phyloP scores from a whole-genome alignment of 495 filamentous ascomycete genomes.

The Penicillium dipodomyicola region DNA sequence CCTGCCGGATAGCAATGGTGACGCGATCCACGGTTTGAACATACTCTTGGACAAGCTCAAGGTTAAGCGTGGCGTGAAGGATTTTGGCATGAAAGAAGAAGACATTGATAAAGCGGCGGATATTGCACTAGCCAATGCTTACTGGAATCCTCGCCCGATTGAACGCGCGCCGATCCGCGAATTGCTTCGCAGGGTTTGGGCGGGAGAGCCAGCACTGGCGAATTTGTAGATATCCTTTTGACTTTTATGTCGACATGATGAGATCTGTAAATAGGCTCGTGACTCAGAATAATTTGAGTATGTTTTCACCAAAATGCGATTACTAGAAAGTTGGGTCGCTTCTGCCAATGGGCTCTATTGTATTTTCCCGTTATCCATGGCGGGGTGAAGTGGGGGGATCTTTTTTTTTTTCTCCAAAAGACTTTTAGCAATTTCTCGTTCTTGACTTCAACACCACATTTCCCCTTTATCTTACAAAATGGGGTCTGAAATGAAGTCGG shows the following conservation, averaged over 20 bases:
- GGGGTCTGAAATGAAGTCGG: slow-evolving; percentile 40
- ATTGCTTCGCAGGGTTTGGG: slow-evolving; percentile 64
- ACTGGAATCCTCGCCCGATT: slow-evolving; percentile 61
- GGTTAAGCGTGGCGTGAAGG: slow-evolving; percentile 57
- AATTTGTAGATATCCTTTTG: slow-evolving; percentile 46
- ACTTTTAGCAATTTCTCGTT: slow-evolving; percentile 5
- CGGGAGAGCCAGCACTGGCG: slow-evolving; percentile 60
- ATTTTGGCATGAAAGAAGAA: slow-evolving; percentile 63
- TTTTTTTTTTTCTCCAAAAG: slow-evolving; percentile 27
- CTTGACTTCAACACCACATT: slow-evolving; percentile 5
- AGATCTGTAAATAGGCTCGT: neutral
- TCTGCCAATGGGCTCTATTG: slow-evolving; percentile 25
- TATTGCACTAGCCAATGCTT: slow-evolving; percentile 61
- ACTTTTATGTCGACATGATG: neutral
- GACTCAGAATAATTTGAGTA: neutral
- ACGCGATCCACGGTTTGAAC: slow-evolving; percentile 62
- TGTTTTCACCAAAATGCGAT: neutral
- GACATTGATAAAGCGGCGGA: slow-evolving; percentile 66
- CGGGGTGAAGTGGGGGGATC: slow-evolving; percentile 40
- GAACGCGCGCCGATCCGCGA: slow-evolving; percentile 59
- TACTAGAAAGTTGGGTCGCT: neutral
- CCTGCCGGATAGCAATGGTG: slow-evolving; percentile 57
- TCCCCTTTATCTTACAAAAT: slow-evolving; percentile 23
- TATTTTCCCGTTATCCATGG: slow-evolving; percentile 36
- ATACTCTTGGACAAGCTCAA: slow-evolving; percentile 54